Base-by-base conservation (phyloP, 2,329 filamentous ascomycete genomes). In the Calonectria pteridis region DNA sequence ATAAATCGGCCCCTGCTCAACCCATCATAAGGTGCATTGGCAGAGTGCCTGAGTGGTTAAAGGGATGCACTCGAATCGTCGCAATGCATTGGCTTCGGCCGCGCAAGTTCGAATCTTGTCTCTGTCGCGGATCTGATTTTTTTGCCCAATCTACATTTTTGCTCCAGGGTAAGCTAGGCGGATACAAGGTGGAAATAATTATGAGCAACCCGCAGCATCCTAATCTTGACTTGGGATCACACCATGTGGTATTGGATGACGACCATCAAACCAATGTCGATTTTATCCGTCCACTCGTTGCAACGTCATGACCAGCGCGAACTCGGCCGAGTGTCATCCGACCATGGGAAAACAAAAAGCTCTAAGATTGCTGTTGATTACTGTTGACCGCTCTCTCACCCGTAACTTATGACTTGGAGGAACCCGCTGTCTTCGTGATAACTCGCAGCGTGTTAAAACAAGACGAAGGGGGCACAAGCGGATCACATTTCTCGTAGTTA, bases 31-130 rank as follows among this genome's bases (percentile, higher is more conserved):
- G 43, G 23, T 46, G 43, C 35, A 29, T 40, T 18, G 55, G 55
- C 55, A 62, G 55, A 62, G 55, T 62, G 55, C 55, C 55, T 62
- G 55, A 62, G 55, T 62, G 55, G 55, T 62, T 62, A 62, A 62
- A 62, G 55, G 55, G 55, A 62, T 62, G 55, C 55, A 62, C 55
- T 62, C 55, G 55, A 62, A 62, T 40, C 55, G n/a, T 62, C 55
- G 55, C 37, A 37, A 62, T 62, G 55, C 55, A 62, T 62, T 62
- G 55, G 55, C 55, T 62, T 62, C 55, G 55, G 55, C 55, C 55
- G 55, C 55, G 55, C 55, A 62, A 62, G 55, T 62, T 62, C 55
- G 55, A 62, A 62, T 62, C 55, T 62, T 62, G 55, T 62, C 55
- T 62, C 55, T 62, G 55, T 62, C 55, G 55, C 55, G 55, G 35